Percentiles rank a stretch among this genome's conserved stretches.
Conservation (phyloP, 1,284 basidiomycete genomes). For the Ceratobasidium sp. region DNA sequence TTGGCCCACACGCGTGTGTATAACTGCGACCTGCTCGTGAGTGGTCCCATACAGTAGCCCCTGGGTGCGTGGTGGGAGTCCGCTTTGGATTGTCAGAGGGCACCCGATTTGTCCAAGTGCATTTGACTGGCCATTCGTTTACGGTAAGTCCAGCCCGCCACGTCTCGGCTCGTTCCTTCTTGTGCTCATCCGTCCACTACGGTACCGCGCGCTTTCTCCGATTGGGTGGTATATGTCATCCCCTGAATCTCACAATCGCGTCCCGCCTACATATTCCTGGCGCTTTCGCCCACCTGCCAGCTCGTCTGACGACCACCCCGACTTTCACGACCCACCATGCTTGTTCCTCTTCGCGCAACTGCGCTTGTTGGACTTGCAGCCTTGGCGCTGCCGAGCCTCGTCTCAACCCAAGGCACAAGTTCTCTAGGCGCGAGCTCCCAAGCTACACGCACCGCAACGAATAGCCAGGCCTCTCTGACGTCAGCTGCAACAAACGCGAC, state of each 20-base stretch:
- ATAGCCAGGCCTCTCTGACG: not conserved
- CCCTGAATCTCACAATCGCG: slow-evolving; percentile 2
- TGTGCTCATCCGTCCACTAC: slow-evolving; percentile 24
- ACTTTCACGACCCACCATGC: slow-evolving; percentile 20
- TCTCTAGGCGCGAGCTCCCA: not conserved
- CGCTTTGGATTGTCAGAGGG: not conserved
- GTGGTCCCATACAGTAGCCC: not conserved
- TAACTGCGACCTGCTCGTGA: not conserved
- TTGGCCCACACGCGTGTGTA: not conserved
- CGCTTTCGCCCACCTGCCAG: not conserved
- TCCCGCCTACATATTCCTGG: slow-evolving; percentile 1
- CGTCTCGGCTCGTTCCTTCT: slow-evolving; percentile 11
- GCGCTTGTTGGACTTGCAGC: slow-evolving; percentile 13
- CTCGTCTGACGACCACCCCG: slow-evolving; percentile 9
- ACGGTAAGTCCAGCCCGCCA: slow-evolving; percentile 5
- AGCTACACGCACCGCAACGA: not conserved
- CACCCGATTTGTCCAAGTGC: not conserved
- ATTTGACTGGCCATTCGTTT: not conserved
- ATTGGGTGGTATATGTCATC: slow-evolving; percentile 5
- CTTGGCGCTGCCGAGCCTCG: slow-evolving; percentile 11
- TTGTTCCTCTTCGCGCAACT: not conserved
- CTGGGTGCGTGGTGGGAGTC: not conserved
- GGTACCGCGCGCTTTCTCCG: not conserved
- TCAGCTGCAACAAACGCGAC: not conserved
- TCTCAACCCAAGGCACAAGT: slow-evolving; percentile 13